Base-by-base conservation (phyloP, 805 yeast genomes). In the Candida incommunis region DNA sequence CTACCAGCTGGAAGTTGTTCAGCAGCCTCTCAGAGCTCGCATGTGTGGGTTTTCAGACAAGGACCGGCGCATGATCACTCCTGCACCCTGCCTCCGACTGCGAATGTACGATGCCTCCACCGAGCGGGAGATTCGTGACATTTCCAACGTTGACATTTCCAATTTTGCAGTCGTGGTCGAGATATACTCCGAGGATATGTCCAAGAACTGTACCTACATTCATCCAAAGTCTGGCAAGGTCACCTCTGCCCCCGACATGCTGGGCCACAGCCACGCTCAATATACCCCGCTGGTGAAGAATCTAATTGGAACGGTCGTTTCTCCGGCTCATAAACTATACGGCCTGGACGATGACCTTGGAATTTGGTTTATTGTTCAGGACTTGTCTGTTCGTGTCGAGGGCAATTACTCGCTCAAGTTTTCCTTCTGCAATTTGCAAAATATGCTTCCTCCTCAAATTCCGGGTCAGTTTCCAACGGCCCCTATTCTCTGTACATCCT, bases 11-110 rank as follows among this genome's bases (percentile, higher is more conserved):
- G 55, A 55, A 2, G 64, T 67, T n/a, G 61, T 55, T 23, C 72
- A 68, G 46, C 69, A 68, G 47, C 72, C 72, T 2, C 58, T 65
- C 13, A 54, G 72, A 42, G 71, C 71, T 0, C 63, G 72, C 24
- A 68, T 68, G 72, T 68, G 72, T 50, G 72, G 72, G 0, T 57
- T 68, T 21, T 71, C 72, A 13, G 72, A 68, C 45, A 59, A 59
- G 40, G 63, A 59, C 46, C 54, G 63, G 7, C 46, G 63, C 13
- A 57, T 56, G 25, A 52, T 59, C 27, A 52, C 59, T 2, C 63
- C 63, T 13, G 60, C 63, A 11, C 63, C 62, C 3, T 59, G 62
- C 45, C 52, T 59, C 23, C 53, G 51, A 26, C 47, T 59, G 25
- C 43, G 46, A 15, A 43, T 59, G 41, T 48, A 34, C 31, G 55